Evolutionary conservation across 768 basidiomycete species (phyloP), one percentile per base, ranked within the genome.

Genomic region (Rhizopogon vulgaris): DNA sequence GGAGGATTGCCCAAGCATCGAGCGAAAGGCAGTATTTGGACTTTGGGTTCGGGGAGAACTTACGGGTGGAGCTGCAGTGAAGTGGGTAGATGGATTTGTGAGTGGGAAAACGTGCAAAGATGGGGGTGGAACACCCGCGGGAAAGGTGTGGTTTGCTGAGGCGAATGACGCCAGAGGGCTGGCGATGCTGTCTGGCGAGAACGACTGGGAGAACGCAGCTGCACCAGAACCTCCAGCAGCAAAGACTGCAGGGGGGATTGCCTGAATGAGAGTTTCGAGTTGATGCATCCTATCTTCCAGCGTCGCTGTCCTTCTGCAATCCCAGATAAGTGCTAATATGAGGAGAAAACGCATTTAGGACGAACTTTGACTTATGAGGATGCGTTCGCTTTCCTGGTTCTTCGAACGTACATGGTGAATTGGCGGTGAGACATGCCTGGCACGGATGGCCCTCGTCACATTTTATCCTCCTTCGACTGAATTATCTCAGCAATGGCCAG

Each of bases 401-500:
- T 67, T 91, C 90, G 60, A 91, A 91, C 0, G 90, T 91, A 57
- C 90, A 92, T 7, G 85, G 72, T 2, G 89, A 89, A 61, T 78
- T 86, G 10, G 89, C 86, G 6, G 85, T 84, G n/a, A 90, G 68
- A 66, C 90, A 92, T 11, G 89, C 87, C 69, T 91, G 87, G 66
- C 89, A 92, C 32, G 90, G 90, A 62, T 90, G 88, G 0, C 90
- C 90, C 65, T 92, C 90, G 59, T 92, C 90, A 63, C 90, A 92
- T 60, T 88, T 89, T 65, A 92, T 92, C 61, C 90, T 74, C 60
- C 90, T 76, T 49, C 89, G 86, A 17, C 89, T 91, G 58, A 6
- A 42, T 25, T 6, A 46, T 30, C 2, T 42, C 25, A 38, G 45
- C 11, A 37, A 22, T 15, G 14, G 47, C 28, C 15, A 5, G 15